These are phyloP conservation scores for Pythium dissotocum DNA, from an alignment of 352 stramenopile species.

Conservation along the genomic window DNA sequence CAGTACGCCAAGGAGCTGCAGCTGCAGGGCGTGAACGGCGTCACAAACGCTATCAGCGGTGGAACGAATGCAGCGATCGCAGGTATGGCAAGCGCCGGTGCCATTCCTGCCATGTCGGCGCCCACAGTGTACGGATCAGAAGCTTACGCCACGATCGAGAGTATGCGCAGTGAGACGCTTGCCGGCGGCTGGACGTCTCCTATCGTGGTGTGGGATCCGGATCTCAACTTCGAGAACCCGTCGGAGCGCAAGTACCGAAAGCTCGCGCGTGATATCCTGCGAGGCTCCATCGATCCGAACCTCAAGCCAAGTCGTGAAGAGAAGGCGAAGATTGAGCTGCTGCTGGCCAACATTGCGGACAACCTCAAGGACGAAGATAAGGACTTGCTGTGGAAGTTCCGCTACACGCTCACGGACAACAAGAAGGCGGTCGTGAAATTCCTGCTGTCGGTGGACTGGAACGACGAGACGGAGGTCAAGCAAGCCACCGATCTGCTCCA, in stretches of 20 bases:
- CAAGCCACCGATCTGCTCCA: conserved; percentile 86
- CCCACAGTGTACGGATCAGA: conserved; percentile 22
- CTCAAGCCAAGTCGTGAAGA: conserved; percentile 97
- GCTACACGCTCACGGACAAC: conserved; percentile 95
- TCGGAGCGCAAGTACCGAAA: conserved; percentile 98
- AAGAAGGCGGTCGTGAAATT: conserved; percentile 98
- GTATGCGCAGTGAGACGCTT: conserved; percentile 9
- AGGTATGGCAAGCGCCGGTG: neutral
- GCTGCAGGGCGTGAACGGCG: conserved; percentile 5
- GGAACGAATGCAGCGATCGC: neutral
- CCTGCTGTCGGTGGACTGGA: conserved; percentile 98
- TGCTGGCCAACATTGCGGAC: conserved; percentile 94
- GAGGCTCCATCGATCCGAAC: conserved; percentile 96
- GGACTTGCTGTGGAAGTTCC: conserved; percentile 95
- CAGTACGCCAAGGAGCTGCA: conserved; percentile 27
- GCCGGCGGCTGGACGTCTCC: conserved; percentile 35
- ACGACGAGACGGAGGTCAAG: conserved; percentile 96
- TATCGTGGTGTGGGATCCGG: conserved; percentile 83
- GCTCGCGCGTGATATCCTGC: conserved; percentile 94
- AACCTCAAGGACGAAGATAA: conserved; percentile 92
- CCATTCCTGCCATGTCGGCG: conserved; percentile 13
- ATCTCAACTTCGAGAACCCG: conserved; percentile 89
- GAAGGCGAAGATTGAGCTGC: conserved; percentile 89
- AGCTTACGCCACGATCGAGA: conserved; percentile 17
- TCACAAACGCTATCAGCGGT: neutral